Conservation (phyloP, 179 eudicot species). For the Camellia oleifera region DNA sequence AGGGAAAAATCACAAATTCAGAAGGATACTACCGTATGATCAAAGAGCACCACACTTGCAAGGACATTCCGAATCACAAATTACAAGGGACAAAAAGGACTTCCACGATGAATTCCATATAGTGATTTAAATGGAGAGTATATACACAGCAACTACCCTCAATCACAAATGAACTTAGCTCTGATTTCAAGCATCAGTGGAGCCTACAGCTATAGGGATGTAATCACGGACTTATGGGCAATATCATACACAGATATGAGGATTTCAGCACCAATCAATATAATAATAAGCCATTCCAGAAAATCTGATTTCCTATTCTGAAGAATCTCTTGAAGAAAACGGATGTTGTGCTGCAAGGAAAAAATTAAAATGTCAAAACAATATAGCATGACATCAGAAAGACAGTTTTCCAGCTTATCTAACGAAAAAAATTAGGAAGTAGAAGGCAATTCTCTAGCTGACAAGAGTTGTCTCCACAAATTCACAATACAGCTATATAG, state of each 20-base stretch:
- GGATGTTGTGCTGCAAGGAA: constrained; percentile 80
- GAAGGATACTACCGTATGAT: neutral
- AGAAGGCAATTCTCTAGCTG: neutral
- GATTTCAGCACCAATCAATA: constrained; percentile 83
- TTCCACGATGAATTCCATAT: no score
- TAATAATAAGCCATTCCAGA: constrained; percentile 90
- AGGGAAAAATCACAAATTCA: neutral
- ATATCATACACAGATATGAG: constrained; percentile 85
- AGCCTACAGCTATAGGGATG: constrained; percentile 14
- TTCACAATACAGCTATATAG: neutral
- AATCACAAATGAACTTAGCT: neutral
- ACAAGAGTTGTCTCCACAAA: neutral
- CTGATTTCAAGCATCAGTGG: neutral
- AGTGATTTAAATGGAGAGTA: neutral
- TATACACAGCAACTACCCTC: constrained; percentile 2
- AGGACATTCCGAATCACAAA: neutral
- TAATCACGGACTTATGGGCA: constrained; percentile 55
- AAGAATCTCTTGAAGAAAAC: constrained; percentile 92
- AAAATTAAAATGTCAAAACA: neutral
- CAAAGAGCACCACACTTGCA: neutral
- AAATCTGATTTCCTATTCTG: constrained; percentile 97
- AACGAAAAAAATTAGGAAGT: neutral
- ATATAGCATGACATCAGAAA: neutral
- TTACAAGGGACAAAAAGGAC: neutral
- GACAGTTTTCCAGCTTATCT: constrained; percentile 2